A percentile compares a stretch with the other conserved stretches of the same genome.
Conservation (phyloP, 2,329 filamentous ascomycete genomes). For the Colletotrichum sp. region DNA sequence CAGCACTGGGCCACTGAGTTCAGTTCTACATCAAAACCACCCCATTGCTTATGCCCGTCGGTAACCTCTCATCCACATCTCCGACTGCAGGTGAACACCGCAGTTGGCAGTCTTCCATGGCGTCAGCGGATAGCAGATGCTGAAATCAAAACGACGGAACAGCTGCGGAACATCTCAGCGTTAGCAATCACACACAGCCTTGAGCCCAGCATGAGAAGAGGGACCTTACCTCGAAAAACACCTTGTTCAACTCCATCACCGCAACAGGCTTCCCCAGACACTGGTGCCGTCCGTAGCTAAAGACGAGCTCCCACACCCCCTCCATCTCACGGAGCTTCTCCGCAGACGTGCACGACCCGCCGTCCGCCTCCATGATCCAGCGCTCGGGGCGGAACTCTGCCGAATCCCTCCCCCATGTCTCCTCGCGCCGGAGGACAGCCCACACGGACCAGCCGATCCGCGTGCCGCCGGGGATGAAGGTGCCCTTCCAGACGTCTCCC, state of each 20-base stretch:
- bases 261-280: slow-evolving; percentile 43
- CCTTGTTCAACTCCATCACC: slow-evolving; percentile 42
- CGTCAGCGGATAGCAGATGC: slow-evolving; percentile 32
- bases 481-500: slow-evolving; percentile 16
- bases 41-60: neutral
- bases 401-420: slow-evolving; percentile 40
- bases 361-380: slow-evolving; percentile 36
- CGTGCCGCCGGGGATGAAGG: slow-evolving; percentile 35
- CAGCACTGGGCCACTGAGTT: accelerated
- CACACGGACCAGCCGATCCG: slow-evolving; percentile 36
- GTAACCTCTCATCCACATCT: slow-evolving; percentile 27
- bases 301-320: slow-evolving; percentile 39
- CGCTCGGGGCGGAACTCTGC: slow-evolving; percentile 38
- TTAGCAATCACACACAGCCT: neutral
- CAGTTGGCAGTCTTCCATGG: slow-evolving; percentile 36
- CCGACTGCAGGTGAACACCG: slow-evolving; percentile 34
- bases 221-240: slow-evolving; percentile 44
- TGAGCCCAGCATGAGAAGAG: neutral
- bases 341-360: neutral
- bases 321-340: slow-evolving; percentile 39
- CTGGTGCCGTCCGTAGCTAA: slow-evolving; percentile 40
- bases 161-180: slow-evolving; percentile 22
- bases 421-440: slow-evolving; percentile 35
- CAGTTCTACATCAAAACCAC: neutral
- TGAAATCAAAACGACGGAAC: slow-evolving; percentile 34